These are phyloP conservation scores for Pichia exigua DNA, from an alignment of 805 yeast genomes.

Conservation along the genomic window DNA sequence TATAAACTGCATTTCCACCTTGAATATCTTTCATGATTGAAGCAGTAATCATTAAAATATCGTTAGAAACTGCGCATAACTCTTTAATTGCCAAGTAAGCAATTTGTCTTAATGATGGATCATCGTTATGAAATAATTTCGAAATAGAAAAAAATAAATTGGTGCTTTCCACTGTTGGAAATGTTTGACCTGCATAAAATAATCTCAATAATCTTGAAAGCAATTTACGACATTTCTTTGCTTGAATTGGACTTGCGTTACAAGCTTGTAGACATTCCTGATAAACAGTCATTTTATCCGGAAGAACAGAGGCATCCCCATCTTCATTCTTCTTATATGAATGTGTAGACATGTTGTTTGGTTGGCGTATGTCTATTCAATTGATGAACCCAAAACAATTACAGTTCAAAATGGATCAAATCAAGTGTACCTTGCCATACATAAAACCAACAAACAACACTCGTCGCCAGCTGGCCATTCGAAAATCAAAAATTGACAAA, in stretches of 20 bases:
- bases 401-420: background rate
- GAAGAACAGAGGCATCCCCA: slow-evolving; percentile 54
- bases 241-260: slow-evolving; percentile 83
- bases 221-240: slow-evolving; percentile 76
- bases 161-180: slow-evolving; percentile 86
- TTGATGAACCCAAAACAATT: background rate
- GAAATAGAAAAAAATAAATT: slow-evolving; percentile 89
- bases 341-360: slow-evolving; percentile 60
- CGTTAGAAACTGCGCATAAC: slow-evolving; percentile 74
- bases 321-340: slow-evolving; percentile 82
- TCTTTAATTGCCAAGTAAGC: slow-evolving; percentile 93
- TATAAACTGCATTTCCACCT: slow-evolving; percentile 73
- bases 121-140: slow-evolving; percentile 88
- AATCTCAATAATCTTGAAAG: slow-evolving; percentile 78
- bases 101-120: slow-evolving; percentile 80
- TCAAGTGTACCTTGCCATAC: background rate
- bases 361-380: background rate
- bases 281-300: slow-evolving; percentile 95
- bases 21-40: slow-evolving; percentile 98
- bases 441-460: background rate
- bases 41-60: slow-evolving; percentile 94
- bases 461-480: background rate
- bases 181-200: slow-evolving; percentile 77
- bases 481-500: background rate
- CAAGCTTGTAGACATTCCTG: slow-evolving; percentile 92